A percentile compares a stretch with the other conserved stretches of the same genome.
Conservation (phyloP, 2,329 filamentous ascomycete genomes). For the Verticillium tricorpus region DNA sequence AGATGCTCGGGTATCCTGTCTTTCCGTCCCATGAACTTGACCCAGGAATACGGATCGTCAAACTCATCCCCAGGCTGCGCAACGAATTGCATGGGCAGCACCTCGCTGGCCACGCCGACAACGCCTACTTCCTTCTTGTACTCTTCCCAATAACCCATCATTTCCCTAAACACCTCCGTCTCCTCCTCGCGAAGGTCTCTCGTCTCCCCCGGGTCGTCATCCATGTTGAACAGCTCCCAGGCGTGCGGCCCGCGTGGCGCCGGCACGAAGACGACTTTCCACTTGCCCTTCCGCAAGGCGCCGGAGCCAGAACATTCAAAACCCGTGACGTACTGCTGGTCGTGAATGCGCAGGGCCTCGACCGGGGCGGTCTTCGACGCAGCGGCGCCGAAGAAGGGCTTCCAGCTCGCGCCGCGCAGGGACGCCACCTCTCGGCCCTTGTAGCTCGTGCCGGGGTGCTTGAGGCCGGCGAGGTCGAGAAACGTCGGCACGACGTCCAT, state of each 20-base stretch:
- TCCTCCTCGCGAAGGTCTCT: slow-evolving; percentile 20
- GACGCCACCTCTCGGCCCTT: slow-evolving; percentile 41
- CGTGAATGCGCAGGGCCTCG: slow-evolving; percentile 33
- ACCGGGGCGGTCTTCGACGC: not conserved
- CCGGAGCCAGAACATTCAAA: slow-evolving; percentile 29
- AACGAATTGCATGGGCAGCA: not conserved
- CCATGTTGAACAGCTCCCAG: slow-evolving; percentile 29
- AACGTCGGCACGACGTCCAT: slow-evolving; percentile 43
- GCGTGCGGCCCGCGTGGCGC: slow-evolving; percentile 19
- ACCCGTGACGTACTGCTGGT: slow-evolving; percentile 17
- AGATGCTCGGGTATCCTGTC: not conserved
- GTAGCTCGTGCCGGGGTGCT: slow-evolving; percentile 29
- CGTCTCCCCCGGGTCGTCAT: slow-evolving; percentile 25
- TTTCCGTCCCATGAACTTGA: slow-evolving; percentile 8
- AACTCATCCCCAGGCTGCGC: slow-evolving; percentile 7
- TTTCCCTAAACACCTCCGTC: slow-evolving; percentile 19
- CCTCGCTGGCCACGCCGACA: slow-evolving; percentile 7
- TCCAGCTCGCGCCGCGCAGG: slow-evolving; percentile 36
- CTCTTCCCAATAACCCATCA: slow-evolving; percentile 25
- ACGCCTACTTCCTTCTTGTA: slow-evolving; percentile 23
- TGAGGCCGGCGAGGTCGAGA: slow-evolving; percentile 36
- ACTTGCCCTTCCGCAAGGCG: slow-evolving; percentile 28
- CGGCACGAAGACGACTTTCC: slow-evolving; percentile 26
- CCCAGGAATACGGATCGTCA: slow-evolving; percentile 10
- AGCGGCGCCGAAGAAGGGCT: slow-evolving; percentile 6